A percentile compares a stretch with the other conserved stretches of the same genome.
These are phyloP conservation scores for Prunus yedoensis DNA, from an alignment of 331 rosid genomes.

Conservation along the genomic window DNA sequence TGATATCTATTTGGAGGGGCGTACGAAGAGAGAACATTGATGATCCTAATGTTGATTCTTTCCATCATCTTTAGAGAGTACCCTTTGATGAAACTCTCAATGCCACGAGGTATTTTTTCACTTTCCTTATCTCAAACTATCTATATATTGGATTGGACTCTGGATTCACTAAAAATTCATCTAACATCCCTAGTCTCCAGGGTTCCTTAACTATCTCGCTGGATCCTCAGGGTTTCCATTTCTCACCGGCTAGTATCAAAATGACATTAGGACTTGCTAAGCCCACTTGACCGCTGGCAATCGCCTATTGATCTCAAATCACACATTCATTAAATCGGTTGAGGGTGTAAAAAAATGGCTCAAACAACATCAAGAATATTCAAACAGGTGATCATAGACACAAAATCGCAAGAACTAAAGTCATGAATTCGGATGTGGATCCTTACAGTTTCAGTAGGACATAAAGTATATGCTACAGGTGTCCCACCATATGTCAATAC, in stretches of 20 bases:
- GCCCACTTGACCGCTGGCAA: not conserved
- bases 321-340: not conserved
- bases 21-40: not conserved
- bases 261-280: not conserved
- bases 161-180: not conserved
- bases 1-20: not conserved
- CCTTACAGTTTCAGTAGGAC: constrained; percentile 79
- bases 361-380: constrained; percentile 5
- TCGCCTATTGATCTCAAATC: not conserved
- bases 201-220: not conserved
- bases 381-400: constrained; percentile 20
- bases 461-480: constrained; percentile 73
- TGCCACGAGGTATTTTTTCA: not conserved
- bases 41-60: too few relatives aligned
- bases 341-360: constrained; percentile 1
- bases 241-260: not conserved
- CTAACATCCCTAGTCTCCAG: not conserved
- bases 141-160: too few relatives aligned
- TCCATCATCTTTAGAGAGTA: too few relatives aligned
- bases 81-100: too few relatives aligned
- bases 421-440: constrained; percentile 13
- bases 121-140: not conserved
- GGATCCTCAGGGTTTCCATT: not conserved
- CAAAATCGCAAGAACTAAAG: constrained; percentile 14
- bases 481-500: constrained; percentile 59